Evolutionary conservation across 1,284 basidiomycete genomes (phyloP).

Genomic region (Termitomyces sp.): DNA sequence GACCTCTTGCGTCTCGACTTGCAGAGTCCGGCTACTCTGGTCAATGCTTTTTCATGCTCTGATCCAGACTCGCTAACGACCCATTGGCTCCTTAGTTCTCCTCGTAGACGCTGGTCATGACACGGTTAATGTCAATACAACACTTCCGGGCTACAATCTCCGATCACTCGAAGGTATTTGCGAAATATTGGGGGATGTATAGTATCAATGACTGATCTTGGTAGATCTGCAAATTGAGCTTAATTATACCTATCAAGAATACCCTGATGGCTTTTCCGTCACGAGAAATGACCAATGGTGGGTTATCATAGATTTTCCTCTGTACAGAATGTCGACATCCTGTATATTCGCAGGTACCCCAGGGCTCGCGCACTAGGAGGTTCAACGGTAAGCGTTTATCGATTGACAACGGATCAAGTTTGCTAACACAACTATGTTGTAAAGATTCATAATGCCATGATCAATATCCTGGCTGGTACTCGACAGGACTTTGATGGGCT

Average conservation of each 20-base stretch:
- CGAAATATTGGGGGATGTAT: background rate
- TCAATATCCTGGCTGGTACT: conserved; percentile 20
- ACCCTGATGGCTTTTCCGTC: background rate
- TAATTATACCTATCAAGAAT: conserved; percentile 7
- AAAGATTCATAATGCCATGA: conserved; percentile 21
- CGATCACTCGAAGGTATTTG: conserved; percentile 7
- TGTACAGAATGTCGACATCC: background rate
- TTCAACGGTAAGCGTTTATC: conserved; percentile 14
- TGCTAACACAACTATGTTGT: background rate
- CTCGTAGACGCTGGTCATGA: conserved; percentile 4
- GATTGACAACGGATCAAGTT: background rate
- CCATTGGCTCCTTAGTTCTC: background rate
- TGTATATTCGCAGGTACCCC: conserved; percentile 12
- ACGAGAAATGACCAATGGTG: conserved; percentile 8
- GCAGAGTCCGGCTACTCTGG: conserved; percentile 13
- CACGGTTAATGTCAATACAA: conserved; percentile 3
- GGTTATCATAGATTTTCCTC: background rate
- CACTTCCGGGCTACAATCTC: background rate
- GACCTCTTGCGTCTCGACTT: conserved; percentile 14
- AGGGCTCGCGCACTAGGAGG: conserved; percentile 14
- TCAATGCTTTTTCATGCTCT: background rate
- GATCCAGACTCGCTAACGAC: background rate
- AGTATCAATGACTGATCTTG: no score
- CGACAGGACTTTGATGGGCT: conserved; percentile 17
- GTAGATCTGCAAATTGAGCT: conserved; percentile 2